Conservation (phyloP, 1,139 yeast species). For the Suhomyces maxii region DNA sequence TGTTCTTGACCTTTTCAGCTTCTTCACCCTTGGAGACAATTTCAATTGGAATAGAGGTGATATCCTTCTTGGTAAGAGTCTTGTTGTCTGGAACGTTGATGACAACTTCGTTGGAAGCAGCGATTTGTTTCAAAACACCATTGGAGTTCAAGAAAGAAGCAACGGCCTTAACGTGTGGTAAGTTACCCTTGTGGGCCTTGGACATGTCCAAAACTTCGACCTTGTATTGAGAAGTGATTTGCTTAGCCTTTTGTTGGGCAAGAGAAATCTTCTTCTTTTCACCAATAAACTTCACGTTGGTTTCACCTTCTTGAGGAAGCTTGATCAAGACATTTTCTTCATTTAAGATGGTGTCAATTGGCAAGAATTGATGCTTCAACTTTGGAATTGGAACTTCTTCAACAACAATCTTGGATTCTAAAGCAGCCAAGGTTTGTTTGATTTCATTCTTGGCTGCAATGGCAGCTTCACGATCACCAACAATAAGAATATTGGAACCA, state of each 20-base stretch:
- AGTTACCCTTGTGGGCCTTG: slow-evolving; percentile 81
- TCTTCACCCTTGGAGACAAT: slow-evolving; percentile 37
- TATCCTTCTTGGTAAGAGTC: slow-evolving; percentile 20
- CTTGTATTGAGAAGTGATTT: slow-evolving; percentile 46
- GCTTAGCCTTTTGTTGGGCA: slow-evolving; percentile 64
- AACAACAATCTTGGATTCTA: slow-evolving; percentile 37
- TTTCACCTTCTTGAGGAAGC: slow-evolving; percentile 50
- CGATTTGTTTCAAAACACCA: slow-evolving; percentile 48
- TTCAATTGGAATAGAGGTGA: slow-evolving; percentile 41
- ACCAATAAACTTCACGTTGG: slow-evolving; percentile 67
- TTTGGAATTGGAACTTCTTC: slow-evolving; percentile 47
- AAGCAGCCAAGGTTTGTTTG: slow-evolving; percentile 44
- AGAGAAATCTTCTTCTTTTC: slow-evolving; percentile 50
- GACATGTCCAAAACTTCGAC: slow-evolving; percentile 78
- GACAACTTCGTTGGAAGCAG: slow-evolving; percentile 48
- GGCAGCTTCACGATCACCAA: slow-evolving; percentile 67
- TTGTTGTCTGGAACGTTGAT: slow-evolving; percentile 52
- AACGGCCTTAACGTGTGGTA: slow-evolving; percentile 71
- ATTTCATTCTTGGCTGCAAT: slow-evolving; percentile 50
- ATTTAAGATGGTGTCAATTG: slow-evolving; percentile 46
- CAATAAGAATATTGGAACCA: slow-evolving; percentile 36
- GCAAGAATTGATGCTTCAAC: slow-evolving; percentile 47
- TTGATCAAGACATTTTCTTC: slow-evolving; percentile 62
- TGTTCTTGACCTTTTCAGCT: slow-evolving; percentile 34
- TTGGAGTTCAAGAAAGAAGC: slow-evolving; percentile 63